phyloP scores from a whole-genome alignment of 1,139 yeast species.

The Suhomyces maxii region DNA sequence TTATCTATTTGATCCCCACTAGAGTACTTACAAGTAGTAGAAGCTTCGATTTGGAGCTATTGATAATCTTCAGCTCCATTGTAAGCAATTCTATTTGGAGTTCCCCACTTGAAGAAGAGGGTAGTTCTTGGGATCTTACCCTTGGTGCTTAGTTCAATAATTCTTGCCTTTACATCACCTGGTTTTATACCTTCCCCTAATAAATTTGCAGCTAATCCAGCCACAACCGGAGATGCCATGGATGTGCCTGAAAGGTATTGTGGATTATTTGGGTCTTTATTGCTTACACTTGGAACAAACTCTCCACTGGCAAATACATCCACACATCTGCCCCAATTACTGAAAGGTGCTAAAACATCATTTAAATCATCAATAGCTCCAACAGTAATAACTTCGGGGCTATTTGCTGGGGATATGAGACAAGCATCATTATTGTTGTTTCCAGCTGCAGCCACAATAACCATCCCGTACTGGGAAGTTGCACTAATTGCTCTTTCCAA shows the following conservation, averaged over 20 bases:
- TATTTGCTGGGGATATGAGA: conserved; percentile 75
- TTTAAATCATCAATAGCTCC: conserved; percentile 81
- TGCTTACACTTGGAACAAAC: conserved; percentile 50
- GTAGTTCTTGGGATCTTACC: conserved; percentile 38
- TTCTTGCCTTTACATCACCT: conserved; percentile 34
- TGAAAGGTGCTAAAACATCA: conserved; percentile 69
- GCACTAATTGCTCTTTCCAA: conserved; percentile 74
- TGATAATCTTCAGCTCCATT: conserved; percentile 25
- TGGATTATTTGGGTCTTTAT: conserved; percentile 24
- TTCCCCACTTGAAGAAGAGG: conserved; percentile 28
- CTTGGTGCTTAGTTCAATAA: conserved; percentile 38
- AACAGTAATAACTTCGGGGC: conserved; percentile 69
- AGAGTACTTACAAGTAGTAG: too few relatives aligned
- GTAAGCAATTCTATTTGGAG: conserved; percentile 43
- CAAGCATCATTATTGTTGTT: conserved; percentile 79
- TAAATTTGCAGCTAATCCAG: conserved; percentile 69
- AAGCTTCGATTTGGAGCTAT: not conserved
- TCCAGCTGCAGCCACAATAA: conserved; percentile 89
- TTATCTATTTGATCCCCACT: too few relatives aligned
- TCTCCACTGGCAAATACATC: conserved; percentile 84
- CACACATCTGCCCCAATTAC: conserved; percentile 89
- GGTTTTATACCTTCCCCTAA: conserved; percentile 60
- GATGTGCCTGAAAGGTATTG: conserved; percentile 76
- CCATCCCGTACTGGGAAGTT: conserved; percentile 67
- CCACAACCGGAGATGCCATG: conserved; percentile 80